Conservation (phyloP, 2,329 filamentous ascomycete genomes). For the Dendrostoma leiphaemia region DNA sequence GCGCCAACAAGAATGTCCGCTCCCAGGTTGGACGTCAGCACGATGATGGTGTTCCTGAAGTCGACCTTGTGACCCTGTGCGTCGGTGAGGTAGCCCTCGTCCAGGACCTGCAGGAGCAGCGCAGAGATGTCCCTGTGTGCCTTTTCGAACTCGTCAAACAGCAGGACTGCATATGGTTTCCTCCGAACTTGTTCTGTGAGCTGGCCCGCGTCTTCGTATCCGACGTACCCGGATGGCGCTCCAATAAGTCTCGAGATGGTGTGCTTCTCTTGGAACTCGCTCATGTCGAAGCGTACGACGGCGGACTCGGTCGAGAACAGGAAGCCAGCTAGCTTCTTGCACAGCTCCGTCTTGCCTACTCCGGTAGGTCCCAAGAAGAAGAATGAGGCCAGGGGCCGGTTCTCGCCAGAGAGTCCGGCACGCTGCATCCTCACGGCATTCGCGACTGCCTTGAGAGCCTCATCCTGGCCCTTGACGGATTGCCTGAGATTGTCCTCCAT, state of each 20-base stretch:
- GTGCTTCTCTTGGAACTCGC: conserved; percentile 95
- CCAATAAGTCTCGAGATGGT: conserved; percentile 92
- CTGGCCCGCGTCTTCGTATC: conserved; percentile 95
- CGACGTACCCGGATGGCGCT: conserved; percentile 89
- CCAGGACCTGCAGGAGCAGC: conserved; percentile 87
- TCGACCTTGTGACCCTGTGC: conserved; percentile 95
- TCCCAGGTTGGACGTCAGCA: conserved; percentile 92
- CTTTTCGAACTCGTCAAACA: conserved; percentile 98
- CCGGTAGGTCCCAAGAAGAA: conserved; percentile 98
- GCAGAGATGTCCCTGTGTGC: conserved; percentile 93
- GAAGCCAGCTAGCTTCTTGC: conserved; percentile 92
- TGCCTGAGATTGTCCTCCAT: conserved; percentile 90
- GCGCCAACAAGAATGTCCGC: conserved; percentile 85
- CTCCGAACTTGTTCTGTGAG: conserved; percentile 91
- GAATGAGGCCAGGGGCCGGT: conserved; percentile 87
- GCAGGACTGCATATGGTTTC: conserved; percentile 90
- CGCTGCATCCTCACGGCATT: conserved; percentile 93
- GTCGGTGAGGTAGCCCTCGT: conserved; percentile 94
- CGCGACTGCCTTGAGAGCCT: conserved; percentile 85
- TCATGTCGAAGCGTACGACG: conserved; percentile 95
- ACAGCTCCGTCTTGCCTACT: conserved; percentile 95
- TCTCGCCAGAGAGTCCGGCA: conserved; percentile 87
- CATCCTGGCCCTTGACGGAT: conserved; percentile 88
- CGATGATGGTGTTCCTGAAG: conserved; percentile 94
- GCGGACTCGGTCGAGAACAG: conserved; percentile 90